Evolutionary conservation across 1,284 basidiomycete genomes (phyloP).

Genomic region (Farysia itapuensis): DNA sequence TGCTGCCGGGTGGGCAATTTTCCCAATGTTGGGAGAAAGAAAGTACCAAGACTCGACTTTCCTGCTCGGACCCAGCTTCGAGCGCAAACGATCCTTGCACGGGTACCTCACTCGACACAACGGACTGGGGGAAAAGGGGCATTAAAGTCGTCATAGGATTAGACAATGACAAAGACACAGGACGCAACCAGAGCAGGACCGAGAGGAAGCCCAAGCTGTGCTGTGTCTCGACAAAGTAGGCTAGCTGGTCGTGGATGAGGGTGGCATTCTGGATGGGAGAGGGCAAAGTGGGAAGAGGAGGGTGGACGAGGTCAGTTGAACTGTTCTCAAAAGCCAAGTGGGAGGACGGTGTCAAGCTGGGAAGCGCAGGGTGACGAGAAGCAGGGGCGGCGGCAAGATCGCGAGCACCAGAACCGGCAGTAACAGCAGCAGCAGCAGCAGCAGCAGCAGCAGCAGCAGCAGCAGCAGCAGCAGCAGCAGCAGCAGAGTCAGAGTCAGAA

Average conservation of each 20-base stretch:
- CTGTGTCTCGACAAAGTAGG: constrained; percentile 35
- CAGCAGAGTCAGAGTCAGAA: background rate
- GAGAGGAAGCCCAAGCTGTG: constrained; percentile 18
- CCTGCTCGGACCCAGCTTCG: no score
- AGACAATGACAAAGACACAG: no score
- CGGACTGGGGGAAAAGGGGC: no score
- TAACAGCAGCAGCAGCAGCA: constrained; percentile 1
- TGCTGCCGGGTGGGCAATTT: background rate
- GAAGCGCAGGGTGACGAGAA: background rate
- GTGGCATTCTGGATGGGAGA: background rate
- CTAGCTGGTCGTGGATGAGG: constrained; percentile 2
- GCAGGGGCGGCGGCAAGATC: background rate
- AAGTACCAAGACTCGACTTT: no score
- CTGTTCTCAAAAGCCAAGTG: background rate
- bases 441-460: constrained; percentile 1
- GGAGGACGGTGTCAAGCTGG: background rate
- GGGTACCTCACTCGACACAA: no score
- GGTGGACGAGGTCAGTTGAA: background rate
- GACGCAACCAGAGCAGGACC: constrained; percentile 24
- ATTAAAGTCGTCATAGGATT: no score
- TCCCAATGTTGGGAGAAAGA: no score
- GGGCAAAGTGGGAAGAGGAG: no score
- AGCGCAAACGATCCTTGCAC: no score
- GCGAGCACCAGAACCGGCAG: background rate
- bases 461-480: constrained; percentile 5